These are phyloP conservation scores for Hyaloscypha finlandica DNA, from an alignment of 495 filamentous ascomycete genomes.

Conservation along the genomic window DNA sequence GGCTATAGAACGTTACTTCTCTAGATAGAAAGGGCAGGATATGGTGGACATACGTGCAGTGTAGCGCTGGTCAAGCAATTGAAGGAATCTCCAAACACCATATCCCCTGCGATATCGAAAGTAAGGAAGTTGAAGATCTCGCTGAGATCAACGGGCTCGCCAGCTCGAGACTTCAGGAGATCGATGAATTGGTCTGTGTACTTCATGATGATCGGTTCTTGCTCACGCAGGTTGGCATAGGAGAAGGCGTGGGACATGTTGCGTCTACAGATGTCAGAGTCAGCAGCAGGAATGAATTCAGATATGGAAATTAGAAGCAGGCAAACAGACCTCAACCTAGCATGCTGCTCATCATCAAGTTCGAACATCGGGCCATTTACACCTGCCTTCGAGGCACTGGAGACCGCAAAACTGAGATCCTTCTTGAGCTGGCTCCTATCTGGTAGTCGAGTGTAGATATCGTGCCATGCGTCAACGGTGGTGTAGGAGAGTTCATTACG, in stretches of 20 bases:
- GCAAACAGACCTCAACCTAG: conserved; percentile 55
- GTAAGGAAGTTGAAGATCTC: conserved; percentile 35
- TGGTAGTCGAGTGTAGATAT: conserved; percentile 4
- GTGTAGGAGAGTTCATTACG: conserved; percentile 60
- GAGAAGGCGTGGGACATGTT: conserved; percentile 57
- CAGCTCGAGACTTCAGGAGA: conserved; percentile 48
- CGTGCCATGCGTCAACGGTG: conserved; percentile 42
- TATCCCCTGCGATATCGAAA: conserved; percentile 39
- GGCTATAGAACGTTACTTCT: conserved; percentile 1
- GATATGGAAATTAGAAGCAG: too few relatives aligned
- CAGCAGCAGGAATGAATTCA: too few relatives aligned
- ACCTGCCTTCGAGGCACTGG: not conserved
- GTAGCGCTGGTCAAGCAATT: conserved; percentile 21
- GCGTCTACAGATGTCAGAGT: conserved; percentile 47
- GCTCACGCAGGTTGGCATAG: conserved; percentile 46
- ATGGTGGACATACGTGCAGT: conserved; percentile 9
- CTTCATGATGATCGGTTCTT: conserved; percentile 45
- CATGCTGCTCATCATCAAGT: conserved; percentile 53
- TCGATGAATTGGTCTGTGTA: conserved; percentile 52
- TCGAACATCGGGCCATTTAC: conserved; percentile 10
- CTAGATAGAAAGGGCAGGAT: not conserved
- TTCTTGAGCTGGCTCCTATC: conserved; percentile 17
- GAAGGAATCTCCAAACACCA: conserved; percentile 42
- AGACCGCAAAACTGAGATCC: not conserved
- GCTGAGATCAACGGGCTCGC: conserved; percentile 36